Evolutionary conservation across 495 filamentous ascomycete genomes (phyloP), one percentile per base, ranked within the genome.

Genomic region (Penicillium tannophilum): DNA sequence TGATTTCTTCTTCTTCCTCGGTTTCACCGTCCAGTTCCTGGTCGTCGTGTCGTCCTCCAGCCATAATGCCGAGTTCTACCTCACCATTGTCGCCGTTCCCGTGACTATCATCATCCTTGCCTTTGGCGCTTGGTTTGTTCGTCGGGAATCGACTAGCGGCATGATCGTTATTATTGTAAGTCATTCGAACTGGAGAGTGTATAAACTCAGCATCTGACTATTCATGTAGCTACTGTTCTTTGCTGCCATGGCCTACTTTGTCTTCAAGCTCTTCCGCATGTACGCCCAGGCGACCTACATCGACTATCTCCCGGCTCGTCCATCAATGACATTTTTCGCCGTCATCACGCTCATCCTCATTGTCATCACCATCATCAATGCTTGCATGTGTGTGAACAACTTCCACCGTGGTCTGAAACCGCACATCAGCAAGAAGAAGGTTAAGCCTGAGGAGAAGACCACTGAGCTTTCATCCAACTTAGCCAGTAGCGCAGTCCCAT

Each of bases 1-100:
- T 73, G 94, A 98, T 76, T 98, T 98, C 74, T 98, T 98, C 84
- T 97, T 98, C 82, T 98, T 98, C 84, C 85, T 98, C 52, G 94
- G 92, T 14, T 98, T 98, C 68, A 97, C 93, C 6, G 88, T 98
- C 39, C 94, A 98, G 69, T 98, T 98, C 75, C 79, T 98, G 30
- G 94, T 98, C 60, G 87, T 98, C 55, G 92, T 98, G 41, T 86
- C 83, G 36, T 86, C 84, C 36, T 76, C 83, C 60, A 83, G 81
- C 30, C 79, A 79, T 30, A 81, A 88, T 63, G 74, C 82, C 66
- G 94, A 98, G 71, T 91, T 95, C 66, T 87, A 80, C 45, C 82
- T 98, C 56, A 98, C 95, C 6, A 83, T 93, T 43, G 90, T 87
- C 62, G 94, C 92, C 20, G 88, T 98, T 48, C 92, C 93, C 20